A percentile compares a stretch with the other conserved stretches of the same genome.
Evolutionary conservation across 306 rosid genomes (phyloP).

Genomic region (Cicer yamashitae): DNA sequence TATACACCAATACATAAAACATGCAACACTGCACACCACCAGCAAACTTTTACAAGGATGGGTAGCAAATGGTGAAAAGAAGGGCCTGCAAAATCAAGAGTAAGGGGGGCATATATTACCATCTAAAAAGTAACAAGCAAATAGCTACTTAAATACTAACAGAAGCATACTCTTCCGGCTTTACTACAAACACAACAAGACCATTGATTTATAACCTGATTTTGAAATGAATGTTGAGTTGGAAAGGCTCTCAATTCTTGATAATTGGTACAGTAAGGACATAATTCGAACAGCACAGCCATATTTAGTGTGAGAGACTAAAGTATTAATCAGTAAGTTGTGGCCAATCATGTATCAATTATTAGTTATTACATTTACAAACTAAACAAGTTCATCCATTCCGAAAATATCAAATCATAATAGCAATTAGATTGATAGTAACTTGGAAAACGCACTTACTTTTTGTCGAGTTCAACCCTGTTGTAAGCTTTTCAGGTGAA

Average conservation of each 20-base stretch:
- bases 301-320: slow-evolving; percentile 33
- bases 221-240: slow-evolving; percentile 16
- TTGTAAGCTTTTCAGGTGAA: slow-evolving; percentile 67
- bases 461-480: slow-evolving; percentile 91
- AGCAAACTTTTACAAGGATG: slow-evolving; percentile 9
- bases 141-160: slow-evolving; percentile 20
- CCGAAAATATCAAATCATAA: slow-evolving; percentile 6
- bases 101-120: background rate
- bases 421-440: slow-evolving; percentile 18
- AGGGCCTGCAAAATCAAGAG: slow-evolving; percentile 3
- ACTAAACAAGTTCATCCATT: slow-evolving; percentile 41
- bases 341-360: background rate
- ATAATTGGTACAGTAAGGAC: slow-evolving; percentile 3
- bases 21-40: background rate
- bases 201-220: background rate
- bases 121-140: slow-evolving; percentile 28
- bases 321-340: slow-evolving; percentile 22
- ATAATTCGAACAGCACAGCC: slow-evolving; percentile 27
- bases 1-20: background rate
- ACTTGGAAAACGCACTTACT: slow-evolving; percentile 56
- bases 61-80: background rate
- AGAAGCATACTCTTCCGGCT: background rate
- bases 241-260: slow-evolving; percentile 30
- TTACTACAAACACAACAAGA: slow-evolving; percentile 14
- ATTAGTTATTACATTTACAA: background rate